Base-by-base conservation (phyloP, 148 eudicot genomes). In the Euryodendron excelsum region DNA sequence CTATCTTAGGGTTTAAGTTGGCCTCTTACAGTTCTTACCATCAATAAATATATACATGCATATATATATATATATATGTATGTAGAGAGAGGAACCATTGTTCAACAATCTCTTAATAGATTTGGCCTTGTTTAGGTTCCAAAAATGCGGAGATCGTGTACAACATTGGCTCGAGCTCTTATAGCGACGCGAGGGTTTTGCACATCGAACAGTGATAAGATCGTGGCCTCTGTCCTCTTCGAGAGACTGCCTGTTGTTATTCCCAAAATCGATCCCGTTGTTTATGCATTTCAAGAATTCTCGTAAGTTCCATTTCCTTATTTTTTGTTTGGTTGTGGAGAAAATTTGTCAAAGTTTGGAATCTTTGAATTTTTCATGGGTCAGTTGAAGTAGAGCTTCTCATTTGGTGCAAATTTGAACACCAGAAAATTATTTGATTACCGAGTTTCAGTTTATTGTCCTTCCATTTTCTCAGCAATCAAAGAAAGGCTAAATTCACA, bases 221-320 rank as follows among this genome's bases (percentile, higher is more conserved):
- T 96, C 25, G 88, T 96, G 15, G 98, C 97, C 21, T 89, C 98
- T 1, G 99, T 96, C 0, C 89, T 96, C 62, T 93, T 96, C 73
- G 99, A 96, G 85, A 84, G 98, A 74, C 88, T 93, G 5, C 98
- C 98, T 1, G 92, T 96, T 37, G 88, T 96, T 67, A 60, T 96
- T 59, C 98, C 99, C 61, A 91, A 96, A 86, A 90, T 96, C 73
- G 94, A 96, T 81, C 99, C 99, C 34, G 80, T 85, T 18, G 88
- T 96, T 52, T 96, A 91, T 59, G 98, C 99, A 44, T 96, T 96
- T 70, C 92, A 90, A 60, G 99, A 96, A 67, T 96, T 96, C 80
- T 93, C 99, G 99, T 96, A 89, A 83, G 90, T 76, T 56, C 27
- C 44, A 30, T n/a, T n/a, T 31, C n/a, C 28, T 34, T 53, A n/a